A percentile compares a stretch with the other conserved stretches of the same genome.
Evolutionary conservation across 2,329 filamentous ascomycete species (phyloP).

Genomic region (Shiraia sp.): DNA sequence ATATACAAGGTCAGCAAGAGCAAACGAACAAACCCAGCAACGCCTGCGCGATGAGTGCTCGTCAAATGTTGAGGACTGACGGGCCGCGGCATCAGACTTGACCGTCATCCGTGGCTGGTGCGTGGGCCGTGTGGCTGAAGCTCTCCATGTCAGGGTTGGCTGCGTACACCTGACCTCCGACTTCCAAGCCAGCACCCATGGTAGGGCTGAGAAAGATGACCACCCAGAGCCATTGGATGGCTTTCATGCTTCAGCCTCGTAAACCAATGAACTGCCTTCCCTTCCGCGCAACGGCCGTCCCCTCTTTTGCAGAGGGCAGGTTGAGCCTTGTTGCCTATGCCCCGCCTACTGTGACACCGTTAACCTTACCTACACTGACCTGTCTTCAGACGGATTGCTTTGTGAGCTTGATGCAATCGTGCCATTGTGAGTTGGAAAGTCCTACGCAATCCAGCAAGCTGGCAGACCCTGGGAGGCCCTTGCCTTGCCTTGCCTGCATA

Average conservation of each 20-base stretch:
- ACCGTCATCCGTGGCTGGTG: constrained; percentile 3
- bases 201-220: constrained; percentile 5
- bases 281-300: constrained; percentile 2
- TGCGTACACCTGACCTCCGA: constrained; percentile 16
- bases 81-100: not conserved
- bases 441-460: no score
- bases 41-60: not conserved
- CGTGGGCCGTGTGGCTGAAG: not conserved
- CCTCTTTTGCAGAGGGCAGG: constrained; percentile 5
- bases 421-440: no score
- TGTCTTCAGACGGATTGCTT: no score
- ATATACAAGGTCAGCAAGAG: no score
- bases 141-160: not conserved
- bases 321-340: constrained; percentile 9
- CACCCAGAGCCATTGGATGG: constrained; percentile 12
- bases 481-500: constrained; percentile 1
- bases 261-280: constrained; percentile 12
- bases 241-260: constrained; percentile 1
- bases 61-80: constrained; percentile 1
- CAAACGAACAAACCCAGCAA: not conserved
- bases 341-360: constrained; percentile 12
- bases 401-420: no score
- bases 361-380: not conserved
- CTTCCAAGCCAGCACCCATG: constrained; percentile 16
- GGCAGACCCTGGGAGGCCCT: no score